Conservation (phyloP, 2,329 filamentous ascomycete genomes). For the Curvularia hawaiiensis region DNA sequence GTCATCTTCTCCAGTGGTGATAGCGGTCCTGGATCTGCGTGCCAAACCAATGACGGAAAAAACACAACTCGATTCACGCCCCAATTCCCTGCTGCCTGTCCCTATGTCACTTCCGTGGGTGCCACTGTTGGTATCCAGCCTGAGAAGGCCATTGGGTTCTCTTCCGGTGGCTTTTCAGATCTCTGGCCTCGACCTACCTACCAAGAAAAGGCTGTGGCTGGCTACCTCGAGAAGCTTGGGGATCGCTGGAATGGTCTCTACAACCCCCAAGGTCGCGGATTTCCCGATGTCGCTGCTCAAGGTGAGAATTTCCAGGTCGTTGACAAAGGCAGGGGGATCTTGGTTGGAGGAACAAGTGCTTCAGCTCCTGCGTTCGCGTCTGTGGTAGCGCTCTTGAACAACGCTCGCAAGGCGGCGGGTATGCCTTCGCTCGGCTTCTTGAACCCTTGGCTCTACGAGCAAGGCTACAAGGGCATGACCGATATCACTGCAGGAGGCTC, state of each 20-base stretch:
- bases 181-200: constrained; percentile 50
- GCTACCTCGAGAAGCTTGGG: constrained; percentile 50
- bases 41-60: constrained; percentile 53
- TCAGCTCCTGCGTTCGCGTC: constrained; percentile 48
- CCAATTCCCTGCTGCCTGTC: constrained; percentile 54
- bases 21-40: constrained; percentile 49
- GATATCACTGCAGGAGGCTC: constrained; percentile 57
- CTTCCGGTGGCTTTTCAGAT: constrained; percentile 54
- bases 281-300: constrained; percentile 53
- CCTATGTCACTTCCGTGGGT: constrained; percentile 55
- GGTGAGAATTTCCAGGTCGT: constrained; percentile 43
- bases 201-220: constrained; percentile 48
- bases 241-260: constrained; percentile 49
- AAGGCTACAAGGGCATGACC: constrained; percentile 52
- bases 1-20: constrained; percentile 49
- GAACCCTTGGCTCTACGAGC: constrained; percentile 51
- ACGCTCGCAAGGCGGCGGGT: constrained; percentile 43
- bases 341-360: constrained; percentile 47
- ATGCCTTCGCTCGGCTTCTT: constrained; percentile 47
- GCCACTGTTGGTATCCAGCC: constrained; percentile 49
- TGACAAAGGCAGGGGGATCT: constrained; percentile 39
- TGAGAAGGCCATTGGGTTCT: constrained; percentile 48
- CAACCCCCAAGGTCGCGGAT: constrained; percentile 51
- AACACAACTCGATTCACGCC: constrained; percentile 52
- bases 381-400: constrained; percentile 47